Evolutionary conservation across 179 eudicot genomes (phyloP).

Genomic region (Spergularia azorica): DNA sequence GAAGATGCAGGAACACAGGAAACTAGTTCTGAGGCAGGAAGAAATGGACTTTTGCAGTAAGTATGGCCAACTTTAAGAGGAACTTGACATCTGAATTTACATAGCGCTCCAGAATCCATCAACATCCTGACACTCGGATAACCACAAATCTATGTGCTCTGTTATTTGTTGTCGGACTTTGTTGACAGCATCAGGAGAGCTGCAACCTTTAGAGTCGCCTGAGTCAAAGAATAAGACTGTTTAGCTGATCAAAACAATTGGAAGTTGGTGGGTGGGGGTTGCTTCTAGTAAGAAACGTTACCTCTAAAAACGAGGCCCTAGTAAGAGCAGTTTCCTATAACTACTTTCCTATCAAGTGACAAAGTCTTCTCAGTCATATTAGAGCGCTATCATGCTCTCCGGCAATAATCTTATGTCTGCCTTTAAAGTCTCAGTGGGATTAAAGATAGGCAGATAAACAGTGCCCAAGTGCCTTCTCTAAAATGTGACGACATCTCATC

Average conservation of each 20-base stretch:
- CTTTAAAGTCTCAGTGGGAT: too few relatives aligned
- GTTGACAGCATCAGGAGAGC: conserved; percentile 83
- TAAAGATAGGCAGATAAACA: too few relatives aligned
- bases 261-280: too few relatives aligned
- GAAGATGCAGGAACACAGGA: background rate
- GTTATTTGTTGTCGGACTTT: conserved; percentile 77
- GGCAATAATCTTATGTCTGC: too few relatives aligned
- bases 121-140: conserved; percentile 70
- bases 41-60: background rate
- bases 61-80: background rate
- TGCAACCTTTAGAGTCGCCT: conserved; percentile 74
- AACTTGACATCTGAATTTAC: conserved; percentile 19
- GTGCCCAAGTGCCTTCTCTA: too few relatives aligned
- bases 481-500: too few relatives aligned
- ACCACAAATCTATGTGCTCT: conserved; percentile 83
- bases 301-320: too few relatives aligned
- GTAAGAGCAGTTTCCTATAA: too few relatives aligned
- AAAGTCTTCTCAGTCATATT: too few relatives aligned
- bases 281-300: too few relatives aligned
- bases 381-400: too few relatives aligned
- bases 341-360: too few relatives aligned
- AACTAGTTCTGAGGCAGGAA: background rate
- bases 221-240: conserved; percentile 14
- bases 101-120: conserved; percentile 54
- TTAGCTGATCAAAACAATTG: background rate